A percentile compares a stretch with the other conserved stretches of the same genome.
phyloP scores from a whole-genome alignment of 805 yeast genomes.

The Yarrowia osloensis region DNA sequence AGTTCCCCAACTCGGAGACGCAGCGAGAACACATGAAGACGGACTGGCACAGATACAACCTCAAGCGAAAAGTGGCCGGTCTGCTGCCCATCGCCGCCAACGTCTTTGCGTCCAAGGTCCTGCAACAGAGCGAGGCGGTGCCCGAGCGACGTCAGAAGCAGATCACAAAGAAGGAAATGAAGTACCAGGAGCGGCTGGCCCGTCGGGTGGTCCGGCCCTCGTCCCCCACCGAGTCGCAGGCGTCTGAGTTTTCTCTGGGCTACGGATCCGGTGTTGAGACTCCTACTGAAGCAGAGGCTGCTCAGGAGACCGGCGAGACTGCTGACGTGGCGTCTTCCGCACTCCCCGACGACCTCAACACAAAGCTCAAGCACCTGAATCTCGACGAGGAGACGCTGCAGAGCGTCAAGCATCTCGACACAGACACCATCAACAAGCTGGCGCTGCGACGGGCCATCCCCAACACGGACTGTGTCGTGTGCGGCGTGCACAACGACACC shows the following conservation, averaged over 20 bases:
- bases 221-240: constrained; percentile 33
- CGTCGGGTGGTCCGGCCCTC: constrained; percentile 31
- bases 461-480: constrained; percentile 45
- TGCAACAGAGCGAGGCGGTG: constrained; percentile 41
- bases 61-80: constrained; percentile 88
- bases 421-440: constrained; percentile 36
- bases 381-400: constrained; percentile 28
- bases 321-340: background rate
- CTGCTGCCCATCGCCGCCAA: constrained; percentile 72
- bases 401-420: constrained; percentile 33
- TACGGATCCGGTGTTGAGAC: constrained; percentile 36
- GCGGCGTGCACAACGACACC: constrained; percentile 53
- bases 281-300: constrained; percentile 26
- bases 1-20: constrained; percentile 75
- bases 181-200: constrained; percentile 40
- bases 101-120: constrained; percentile 69
- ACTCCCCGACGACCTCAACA: constrained; percentile 3
- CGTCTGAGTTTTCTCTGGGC: constrained; percentile 38
- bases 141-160: constrained; percentile 38
- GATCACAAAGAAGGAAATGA: constrained; percentile 45
- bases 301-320: background rate
- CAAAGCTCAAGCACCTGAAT: constrained; percentile 18
- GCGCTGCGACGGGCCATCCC: constrained; percentile 40
- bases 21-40: constrained; percentile 95
- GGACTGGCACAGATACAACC: constrained; percentile 96